Base-by-base conservation (phyloP, 306 rosid genomes). In the Quercus variabilis region DNA sequence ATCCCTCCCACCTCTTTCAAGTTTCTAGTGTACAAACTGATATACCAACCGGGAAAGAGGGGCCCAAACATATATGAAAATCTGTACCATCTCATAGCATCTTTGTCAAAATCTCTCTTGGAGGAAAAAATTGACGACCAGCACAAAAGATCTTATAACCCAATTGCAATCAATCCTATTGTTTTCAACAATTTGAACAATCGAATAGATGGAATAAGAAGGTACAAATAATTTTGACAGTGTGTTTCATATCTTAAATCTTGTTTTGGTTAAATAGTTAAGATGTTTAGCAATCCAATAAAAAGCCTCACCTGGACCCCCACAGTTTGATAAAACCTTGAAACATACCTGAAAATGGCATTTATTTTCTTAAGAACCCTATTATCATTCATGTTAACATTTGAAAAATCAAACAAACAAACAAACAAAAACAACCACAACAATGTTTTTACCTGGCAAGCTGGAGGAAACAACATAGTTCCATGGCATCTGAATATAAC, bases 401-500 rank as follows among this genome's bases (percentile, higher is more conserved):
- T 20, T 18, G 19, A 67, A 33, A 33, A 12, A 23, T 23, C 23
- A 23, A 46, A 11, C 14, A 46, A 12, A 75, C 6, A 46, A 18
- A 64, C 28, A 14, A 10, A 30, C 23, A 18, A 19, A n/a, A 56
- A 75, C 62, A 74, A 14, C 2, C 52, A 55, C 54, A 41, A 30
- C 46, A 41, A 41, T 41, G 46, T 38, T 73, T 80, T 78, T 69
- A 73, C 52, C 77, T 72, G 63, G 43, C 26, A 73, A 19, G 13
- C 60, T 12, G 59, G 33, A 51, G 43, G 72, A 65, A 31, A 69
- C 79, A 63, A 77, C 33, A 15, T 26, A 56, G 25, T 76, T 74
- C 82, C 88, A 83, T 20, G 64, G 56, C 75, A 62, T 64, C 78
- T 69, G 46, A 71, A 64, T 21, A 18, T 10, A 51, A 3, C 74